Evolutionary conservation across 2,329 filamentous ascomycete species (phyloP).

Genomic region (Xylariaceae sp.): DNA sequence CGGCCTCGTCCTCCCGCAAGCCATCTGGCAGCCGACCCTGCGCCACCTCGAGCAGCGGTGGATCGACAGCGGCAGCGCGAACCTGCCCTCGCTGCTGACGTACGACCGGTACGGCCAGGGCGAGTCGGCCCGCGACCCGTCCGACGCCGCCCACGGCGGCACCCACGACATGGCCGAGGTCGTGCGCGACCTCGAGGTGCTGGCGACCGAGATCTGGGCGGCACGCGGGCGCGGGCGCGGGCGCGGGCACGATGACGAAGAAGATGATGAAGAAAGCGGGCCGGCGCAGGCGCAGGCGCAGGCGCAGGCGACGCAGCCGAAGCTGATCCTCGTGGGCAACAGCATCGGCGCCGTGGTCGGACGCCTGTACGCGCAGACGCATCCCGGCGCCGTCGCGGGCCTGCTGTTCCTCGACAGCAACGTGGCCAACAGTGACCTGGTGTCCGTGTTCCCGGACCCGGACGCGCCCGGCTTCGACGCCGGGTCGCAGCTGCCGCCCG

Average conservation of each 20-base stretch:
- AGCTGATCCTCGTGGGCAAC: constrained; percentile 53
- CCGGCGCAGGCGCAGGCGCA: background rate
- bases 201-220: constrained; percentile 44
- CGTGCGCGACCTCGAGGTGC: constrained; percentile 47
- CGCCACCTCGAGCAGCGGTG: constrained; percentile 8
- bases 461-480: constrained; percentile 50
- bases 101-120: constrained; percentile 65
- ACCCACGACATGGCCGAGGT: constrained; percentile 51
- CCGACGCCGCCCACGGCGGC: constrained; percentile 50
- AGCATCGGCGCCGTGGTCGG: constrained; percentile 56
- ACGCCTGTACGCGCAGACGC: constrained; percentile 52
- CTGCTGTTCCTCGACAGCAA: constrained; percentile 59
- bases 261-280: constrained; percentile 4
- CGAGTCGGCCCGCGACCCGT: constrained; percentile 47
- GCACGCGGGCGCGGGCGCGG: background rate
- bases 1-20: constrained; percentile 32
- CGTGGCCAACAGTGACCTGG: constrained; percentile 59
- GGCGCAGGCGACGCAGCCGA: constrained; percentile 20
- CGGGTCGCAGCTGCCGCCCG: constrained; percentile 38
- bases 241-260: background rate
- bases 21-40: constrained; percentile 30
- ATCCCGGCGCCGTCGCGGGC: constrained; percentile 48
- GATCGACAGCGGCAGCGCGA: background rate
- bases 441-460: constrained; percentile 58
- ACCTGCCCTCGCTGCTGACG: constrained; percentile 44